Evolutionary conservation across 352 stramenopile species (phyloP).

Genomic region (Globisporangium alternatum): DNA sequence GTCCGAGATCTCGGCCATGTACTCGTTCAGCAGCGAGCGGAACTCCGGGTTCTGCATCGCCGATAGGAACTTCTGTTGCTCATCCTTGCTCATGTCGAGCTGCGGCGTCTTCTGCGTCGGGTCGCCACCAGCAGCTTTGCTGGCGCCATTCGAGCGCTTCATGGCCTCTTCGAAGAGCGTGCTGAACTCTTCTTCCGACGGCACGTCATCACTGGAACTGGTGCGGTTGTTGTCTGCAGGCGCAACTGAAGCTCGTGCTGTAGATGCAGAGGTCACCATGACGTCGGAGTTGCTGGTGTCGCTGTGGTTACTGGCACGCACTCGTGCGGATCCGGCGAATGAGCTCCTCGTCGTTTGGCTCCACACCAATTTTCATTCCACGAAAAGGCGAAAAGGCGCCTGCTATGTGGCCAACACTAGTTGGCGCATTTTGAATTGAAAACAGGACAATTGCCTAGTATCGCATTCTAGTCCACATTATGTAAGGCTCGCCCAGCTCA

Average conservation of each 20-base stretch:
- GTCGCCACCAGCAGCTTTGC: constrained; percentile 3
- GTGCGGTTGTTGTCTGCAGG: not conserved
- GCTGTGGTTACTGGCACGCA: not conserved
- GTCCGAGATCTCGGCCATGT: constrained; percentile 94
- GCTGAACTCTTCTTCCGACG: constrained; percentile 41
- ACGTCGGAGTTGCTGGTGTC: not conserved
- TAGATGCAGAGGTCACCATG: not conserved
- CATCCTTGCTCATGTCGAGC: constrained; percentile 37
- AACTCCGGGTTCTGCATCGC: constrained; percentile 92
- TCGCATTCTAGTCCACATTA: not conserved
- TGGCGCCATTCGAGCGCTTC: constrained; percentile 16
- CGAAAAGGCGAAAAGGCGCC: constrained; percentile 4
- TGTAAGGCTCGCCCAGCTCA: not conserved
- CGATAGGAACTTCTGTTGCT: constrained; percentile 85
- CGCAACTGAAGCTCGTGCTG: not conserved
- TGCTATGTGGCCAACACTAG: not conserved
- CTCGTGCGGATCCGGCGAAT: not conserved
- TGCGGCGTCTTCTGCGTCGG: constrained; percentile 15
- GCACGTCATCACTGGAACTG: constrained; percentile 7
- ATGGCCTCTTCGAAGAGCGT: constrained; percentile 52
- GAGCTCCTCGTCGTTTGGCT: constrained; percentile 1
- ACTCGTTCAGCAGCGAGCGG: constrained; percentile 90
- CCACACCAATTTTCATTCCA: not conserved
- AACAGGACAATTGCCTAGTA: not conserved
- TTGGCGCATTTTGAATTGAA: not conserved